Evolutionary conservation across 495 filamentous ascomycete genomes (phyloP).

Genomic region (Lophiostoma macrostomum): DNA sequence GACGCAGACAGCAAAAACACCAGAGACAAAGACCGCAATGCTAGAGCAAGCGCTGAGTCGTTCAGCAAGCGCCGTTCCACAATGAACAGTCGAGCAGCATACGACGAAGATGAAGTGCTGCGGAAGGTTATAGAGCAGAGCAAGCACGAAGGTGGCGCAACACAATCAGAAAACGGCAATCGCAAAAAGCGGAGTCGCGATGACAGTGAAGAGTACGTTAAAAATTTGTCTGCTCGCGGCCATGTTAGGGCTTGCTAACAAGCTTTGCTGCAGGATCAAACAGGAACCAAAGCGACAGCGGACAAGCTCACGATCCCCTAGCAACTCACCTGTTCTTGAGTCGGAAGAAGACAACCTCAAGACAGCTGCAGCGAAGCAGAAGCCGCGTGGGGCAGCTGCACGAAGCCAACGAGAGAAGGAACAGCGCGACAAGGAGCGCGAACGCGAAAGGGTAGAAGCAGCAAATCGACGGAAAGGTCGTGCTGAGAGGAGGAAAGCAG

Average conservation of each 20-base stretch:
- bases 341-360: constrained; percentile 68
- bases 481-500: constrained; percentile 66
- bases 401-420: constrained; percentile 72
- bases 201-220: constrained; percentile 86
- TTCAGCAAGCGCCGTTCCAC: constrained; percentile 80
- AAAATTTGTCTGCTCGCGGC: constrained; percentile 5
- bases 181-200: constrained; percentile 81
- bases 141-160: constrained; percentile 62
- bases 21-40: constrained; percentile 49
- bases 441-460: constrained; percentile 64
- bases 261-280: constrained; percentile 47
- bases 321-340: constrained; percentile 52
- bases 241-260: constrained; percentile 7
- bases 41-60: constrained; percentile 38
- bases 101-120: constrained; percentile 90
- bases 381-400: constrained; percentile 60
- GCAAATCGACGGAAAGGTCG: constrained; percentile 71
- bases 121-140: constrained; percentile 91
- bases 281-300: constrained; percentile 65
- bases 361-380: constrained; percentile 55
- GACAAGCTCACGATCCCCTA: constrained; percentile 65
- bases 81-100: constrained; percentile 95
- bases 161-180: constrained; percentile 51
- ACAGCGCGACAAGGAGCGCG: constrained; percentile 63
- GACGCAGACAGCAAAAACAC: constrained; percentile 50